Evolutionary conservation across 2,329 filamentous ascomycete species (phyloP).

Genomic region (Aspergillus intermedius): DNA sequence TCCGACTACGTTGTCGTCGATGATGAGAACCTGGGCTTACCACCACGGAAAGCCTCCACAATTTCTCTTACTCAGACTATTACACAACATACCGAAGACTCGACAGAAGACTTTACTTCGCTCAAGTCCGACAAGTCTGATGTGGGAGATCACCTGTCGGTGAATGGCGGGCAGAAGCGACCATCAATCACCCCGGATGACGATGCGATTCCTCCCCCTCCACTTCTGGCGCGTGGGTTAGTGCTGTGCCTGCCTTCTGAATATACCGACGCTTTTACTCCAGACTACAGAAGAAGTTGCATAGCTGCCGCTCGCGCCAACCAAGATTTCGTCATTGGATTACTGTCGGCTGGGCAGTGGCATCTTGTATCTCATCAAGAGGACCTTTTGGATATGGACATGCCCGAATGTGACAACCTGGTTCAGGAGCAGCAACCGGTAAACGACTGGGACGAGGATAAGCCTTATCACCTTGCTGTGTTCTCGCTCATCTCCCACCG

Average conservation of each 20-base stretch:
- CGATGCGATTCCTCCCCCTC: constrained; percentile 25
- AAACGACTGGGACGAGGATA: neutral
- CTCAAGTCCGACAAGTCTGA: constrained; percentile 7
- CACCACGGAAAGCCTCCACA: constrained; percentile 32
- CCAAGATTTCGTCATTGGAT: constrained; percentile 35
- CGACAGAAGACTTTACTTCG: constrained; percentile 9
- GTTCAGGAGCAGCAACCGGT: neutral
- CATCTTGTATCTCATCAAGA: constrained; percentile 24
- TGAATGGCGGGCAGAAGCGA: neutral
- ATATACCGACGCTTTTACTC: constrained; percentile 24
- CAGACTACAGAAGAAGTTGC: constrained; percentile 28
- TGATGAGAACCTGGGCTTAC: constrained; percentile 13
- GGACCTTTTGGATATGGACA: constrained; percentile 21
- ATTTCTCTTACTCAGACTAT: constrained; percentile 39
- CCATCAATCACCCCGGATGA: constrained; percentile 7
- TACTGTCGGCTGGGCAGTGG: constrained; percentile 31
- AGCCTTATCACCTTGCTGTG: constrained; percentile 7
- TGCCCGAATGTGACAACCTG: constrained; percentile 1
- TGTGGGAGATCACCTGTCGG: constrained; percentile 3
- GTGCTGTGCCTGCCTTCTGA: constrained; percentile 30
- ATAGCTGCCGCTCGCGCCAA: constrained; percentile 35
- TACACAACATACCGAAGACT: constrained; percentile 29
- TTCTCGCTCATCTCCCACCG: constrained; percentile 12
- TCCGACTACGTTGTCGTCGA: constrained; percentile 15
- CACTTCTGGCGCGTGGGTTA: constrained; percentile 31